Evolutionary conservation across 1,139 yeast genomes (phyloP).

Genomic region (Casaregolazyma suthepensis): DNA sequence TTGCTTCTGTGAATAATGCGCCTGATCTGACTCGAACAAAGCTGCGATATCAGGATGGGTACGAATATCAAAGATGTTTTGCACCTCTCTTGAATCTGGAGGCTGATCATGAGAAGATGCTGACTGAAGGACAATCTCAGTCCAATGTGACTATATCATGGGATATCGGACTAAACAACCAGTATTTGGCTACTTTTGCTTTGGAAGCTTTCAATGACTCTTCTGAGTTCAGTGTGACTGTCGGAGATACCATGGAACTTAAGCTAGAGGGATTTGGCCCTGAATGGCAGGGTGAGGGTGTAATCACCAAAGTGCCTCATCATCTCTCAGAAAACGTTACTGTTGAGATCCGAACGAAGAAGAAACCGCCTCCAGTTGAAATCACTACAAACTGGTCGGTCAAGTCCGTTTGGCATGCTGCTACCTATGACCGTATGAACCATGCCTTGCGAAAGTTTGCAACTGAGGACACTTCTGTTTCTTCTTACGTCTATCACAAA

Average conservation of each 20-base stretch:
- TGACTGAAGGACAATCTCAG: slow-evolving; percentile 74
- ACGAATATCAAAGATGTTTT: slow-evolving; percentile 77
- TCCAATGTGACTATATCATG: slow-evolving; percentile 71
- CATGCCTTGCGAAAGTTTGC: slow-evolving; percentile 70
- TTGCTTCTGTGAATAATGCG: slow-evolving; percentile 46
- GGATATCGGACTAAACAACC: slow-evolving; percentile 62
- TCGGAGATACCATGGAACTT: slow-evolving; percentile 76
- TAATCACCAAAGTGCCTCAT: slow-evolving; percentile 65
- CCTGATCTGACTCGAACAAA: slow-evolving; percentile 65
- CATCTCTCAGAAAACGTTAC: slow-evolving; percentile 65
- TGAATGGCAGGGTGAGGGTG: slow-evolving; percentile 71
- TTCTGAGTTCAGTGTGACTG: slow-evolving; percentile 65
- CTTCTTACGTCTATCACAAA: slow-evolving; percentile 72
- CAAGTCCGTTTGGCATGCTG: slow-evolving; percentile 87
- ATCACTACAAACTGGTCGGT: slow-evolving; percentile 68
- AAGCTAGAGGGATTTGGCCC: slow-evolving; percentile 36
- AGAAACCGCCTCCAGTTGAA: slow-evolving; percentile 51
- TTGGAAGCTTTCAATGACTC: slow-evolving; percentile 58
- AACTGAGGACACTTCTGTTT: slow-evolving; percentile 59
- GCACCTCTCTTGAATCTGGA: slow-evolving; percentile 80
- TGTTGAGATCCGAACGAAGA: slow-evolving; percentile 46
- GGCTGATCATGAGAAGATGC: slow-evolving; percentile 67
- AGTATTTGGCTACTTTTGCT: slow-evolving; percentile 64
- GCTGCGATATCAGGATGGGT: slow-evolving; percentile 76
- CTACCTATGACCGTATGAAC: slow-evolving; percentile 81